Evolutionary conservation across 2,329 filamentous ascomycete species (phyloP), one percentile per base, ranked within the genome.

Genomic region (Monosporascus ibericus): DNA sequence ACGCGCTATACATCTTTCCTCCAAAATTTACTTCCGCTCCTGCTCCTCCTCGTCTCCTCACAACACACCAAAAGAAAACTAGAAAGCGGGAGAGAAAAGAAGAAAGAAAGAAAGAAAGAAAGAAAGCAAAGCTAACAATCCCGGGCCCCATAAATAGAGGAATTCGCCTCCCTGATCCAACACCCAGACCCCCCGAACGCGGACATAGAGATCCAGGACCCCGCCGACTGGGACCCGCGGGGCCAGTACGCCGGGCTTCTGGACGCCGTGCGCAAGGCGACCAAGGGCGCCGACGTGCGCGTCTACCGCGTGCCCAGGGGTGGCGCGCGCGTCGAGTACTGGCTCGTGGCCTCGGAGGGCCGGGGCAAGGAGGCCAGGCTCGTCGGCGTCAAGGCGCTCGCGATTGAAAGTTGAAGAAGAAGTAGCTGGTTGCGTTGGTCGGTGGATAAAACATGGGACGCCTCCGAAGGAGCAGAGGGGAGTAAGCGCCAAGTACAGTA

Each of bases 371-470:
- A 46, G 25, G 61, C 62, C 30, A 61, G 77, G 70, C 63, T 96
- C 54, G 83, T 96, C 7, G 92, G 92, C 15, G 77, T 87, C 52
- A 92, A 90, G 77, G 88, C 86, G 11, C 73, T 90, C 71, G 82
- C 86, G 25, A 77, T 95, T 57, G 91, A 96, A 77, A 84, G 79
- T 63, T 87, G 53, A 5, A n/a, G 37, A n/a, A 27, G 7, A 18
- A 27, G 14, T 5, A 14, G 30, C 30, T 5, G 11, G 30, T 5
- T 14, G 30, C 24, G 24, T 30, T 11, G 9, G 27, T 14, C 2
- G 30, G 30, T 14, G 11, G 30, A 34, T 14, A 6, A 34, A 5
- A 34, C n/a, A 14, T 11, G 30, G 30, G 11, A 34, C 30, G 5
- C 11, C 14, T 14, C 30, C 22, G 22, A 22, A 5, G 27, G 6